These are phyloP conservation scores for Aspergillus ostianus DNA, from an alignment of 495 filamentous ascomycete genomes.

Conservation along the genomic window DNA sequence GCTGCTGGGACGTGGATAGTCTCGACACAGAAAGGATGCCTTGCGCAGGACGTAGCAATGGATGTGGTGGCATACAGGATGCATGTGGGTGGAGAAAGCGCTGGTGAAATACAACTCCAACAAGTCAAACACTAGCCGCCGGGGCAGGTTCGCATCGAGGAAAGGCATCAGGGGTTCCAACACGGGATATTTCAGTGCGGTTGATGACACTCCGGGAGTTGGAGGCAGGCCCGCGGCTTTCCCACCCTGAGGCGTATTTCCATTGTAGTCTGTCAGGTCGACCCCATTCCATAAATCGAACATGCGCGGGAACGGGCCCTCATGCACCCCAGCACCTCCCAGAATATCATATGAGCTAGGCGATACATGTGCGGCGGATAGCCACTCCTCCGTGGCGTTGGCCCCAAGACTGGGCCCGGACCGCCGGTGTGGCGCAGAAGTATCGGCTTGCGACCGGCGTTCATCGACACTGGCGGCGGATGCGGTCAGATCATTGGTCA, in stretches of 20 bases:
- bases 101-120: conserved; percentile 86
- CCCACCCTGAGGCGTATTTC: conserved; percentile 16
- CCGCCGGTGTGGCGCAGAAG: conserved; percentile 16
- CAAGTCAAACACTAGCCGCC: conserved; percentile 77
- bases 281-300: conserved; percentile 39
- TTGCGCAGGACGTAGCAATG: conserved; percentile 90
- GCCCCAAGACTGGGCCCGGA: conserved; percentile 17
- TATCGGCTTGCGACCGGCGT: conserved; percentile 26
- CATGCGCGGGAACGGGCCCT: conserved; percentile 35
- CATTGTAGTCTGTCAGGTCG: conserved; percentile 27
- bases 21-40: conserved; percentile 77
- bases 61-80: conserved; percentile 88
- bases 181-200: conserved; percentile 74
- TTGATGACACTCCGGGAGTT: conserved; percentile 13
- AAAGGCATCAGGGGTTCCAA: conserved; percentile 79
- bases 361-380: conserved; percentile 39
- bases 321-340: conserved; percentile 25
- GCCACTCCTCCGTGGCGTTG: conserved; percentile 42
- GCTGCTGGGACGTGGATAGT: conserved; percentile 76
- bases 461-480: conserved; percentile 38
- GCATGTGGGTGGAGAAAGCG: conserved; percentile 80
- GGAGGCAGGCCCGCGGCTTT: conserved; percentile 21
- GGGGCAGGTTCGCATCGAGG: conserved; percentile 68
- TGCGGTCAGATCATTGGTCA: conserved; percentile 32
- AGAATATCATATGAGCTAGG: conserved; percentile 38